Evolutionary conservation across 169 alveolate species (phyloP), one percentile per base, ranked within the genome.

Genomic region (Eimeria tenella): DNA sequence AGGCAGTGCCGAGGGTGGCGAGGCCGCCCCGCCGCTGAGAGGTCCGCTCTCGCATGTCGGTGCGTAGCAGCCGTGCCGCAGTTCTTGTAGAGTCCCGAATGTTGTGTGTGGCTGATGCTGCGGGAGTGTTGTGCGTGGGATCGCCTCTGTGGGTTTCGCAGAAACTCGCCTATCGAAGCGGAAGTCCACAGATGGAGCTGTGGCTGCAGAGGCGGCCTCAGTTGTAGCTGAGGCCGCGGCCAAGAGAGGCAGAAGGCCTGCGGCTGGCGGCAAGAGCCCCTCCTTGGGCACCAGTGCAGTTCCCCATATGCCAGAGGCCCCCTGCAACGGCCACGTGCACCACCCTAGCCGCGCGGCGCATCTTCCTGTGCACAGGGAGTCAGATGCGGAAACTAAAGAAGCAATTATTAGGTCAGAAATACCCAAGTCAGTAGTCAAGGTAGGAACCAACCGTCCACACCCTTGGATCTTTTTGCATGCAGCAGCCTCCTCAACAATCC

Each of bases 161-260:
- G 77, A 68, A 7, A 68, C n/a, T 17, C 77, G 77, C 77, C 77
- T 68, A 1, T 68, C 77, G n/a, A 68, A 68, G 77, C 77, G 77
- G 13, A 68, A 68, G 77, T 68, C 49, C 42, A n/a, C n/a, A 11
- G 77, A 68, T 23, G 31, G 49, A 10, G 31, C 77, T 1, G 9
- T 23, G n/a, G 11, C n/a, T 13, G 31, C 49, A 23, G 77, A 68
- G 11, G n/a, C n/a, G 3, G 77, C 77, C 13, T 13, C 49, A 7
- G 9, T n/a, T 0, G 31, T 23, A 13, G 77, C 77, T 0, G 77
- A 68, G 77, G 77, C 77, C 9, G 77, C 31, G 13, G 77, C 77
- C 11, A 68, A 68, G 31, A 13, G 77, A n/a, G 77, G 77, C n/a
- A 68, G 77, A 3, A 15, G 77, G n/a, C 77, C n/a, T n/a, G n/a